Percentiles rank a stretch among this genome's conserved stretches.
These are phyloP conservation scores for Erodium moschatum DNA, from an alignment of 441 rosid genomes.

Conservation along the genomic window DNA sequence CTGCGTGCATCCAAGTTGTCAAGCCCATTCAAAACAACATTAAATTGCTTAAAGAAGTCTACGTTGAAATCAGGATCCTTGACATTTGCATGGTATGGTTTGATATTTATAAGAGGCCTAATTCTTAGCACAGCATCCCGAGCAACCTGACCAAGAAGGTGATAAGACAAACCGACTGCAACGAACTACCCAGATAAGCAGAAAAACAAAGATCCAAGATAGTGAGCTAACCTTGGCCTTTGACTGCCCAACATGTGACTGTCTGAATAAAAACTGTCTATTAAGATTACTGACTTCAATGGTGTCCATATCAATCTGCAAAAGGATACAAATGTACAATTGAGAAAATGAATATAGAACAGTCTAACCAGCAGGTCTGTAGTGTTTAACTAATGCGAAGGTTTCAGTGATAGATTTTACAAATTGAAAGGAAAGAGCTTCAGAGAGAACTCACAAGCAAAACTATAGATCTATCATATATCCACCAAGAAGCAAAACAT, in stretches of 20 bases:
- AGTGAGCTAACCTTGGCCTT: constrained; percentile 66
- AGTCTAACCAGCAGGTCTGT: background rate
- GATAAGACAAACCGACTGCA: constrained; percentile 9
- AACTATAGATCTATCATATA: background rate
- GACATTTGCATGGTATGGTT: constrained; percentile 79
- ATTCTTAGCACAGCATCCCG: constrained; percentile 88
- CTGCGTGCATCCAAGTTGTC: constrained; percentile 95
- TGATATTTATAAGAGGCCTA: constrained; percentile 71
- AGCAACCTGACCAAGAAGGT: constrained; percentile 58
- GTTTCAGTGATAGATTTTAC: background rate
- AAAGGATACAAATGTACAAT: constrained; percentile 14
- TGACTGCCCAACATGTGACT: constrained; percentile 89
- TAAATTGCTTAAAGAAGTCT: constrained; percentile 84
- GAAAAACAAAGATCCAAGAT: constrained; percentile 1
- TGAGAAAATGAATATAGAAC: constrained; percentile 10
- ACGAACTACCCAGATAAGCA: constrained; percentile 4
- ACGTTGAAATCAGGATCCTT: constrained; percentile 69
- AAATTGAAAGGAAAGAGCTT: background rate
- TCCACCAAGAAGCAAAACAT: background rate
- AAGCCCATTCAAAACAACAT: constrained; percentile 87
- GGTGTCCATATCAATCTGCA: constrained; percentile 97
- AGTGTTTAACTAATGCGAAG: background rate
- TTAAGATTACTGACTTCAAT: constrained; percentile 98
- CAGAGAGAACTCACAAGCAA: background rate
- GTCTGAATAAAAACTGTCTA: constrained; percentile 86